Evolutionary conservation across 2,329 filamentous ascomycete genomes (phyloP).

Genomic region (Cladosporium oxysporum): DNA sequence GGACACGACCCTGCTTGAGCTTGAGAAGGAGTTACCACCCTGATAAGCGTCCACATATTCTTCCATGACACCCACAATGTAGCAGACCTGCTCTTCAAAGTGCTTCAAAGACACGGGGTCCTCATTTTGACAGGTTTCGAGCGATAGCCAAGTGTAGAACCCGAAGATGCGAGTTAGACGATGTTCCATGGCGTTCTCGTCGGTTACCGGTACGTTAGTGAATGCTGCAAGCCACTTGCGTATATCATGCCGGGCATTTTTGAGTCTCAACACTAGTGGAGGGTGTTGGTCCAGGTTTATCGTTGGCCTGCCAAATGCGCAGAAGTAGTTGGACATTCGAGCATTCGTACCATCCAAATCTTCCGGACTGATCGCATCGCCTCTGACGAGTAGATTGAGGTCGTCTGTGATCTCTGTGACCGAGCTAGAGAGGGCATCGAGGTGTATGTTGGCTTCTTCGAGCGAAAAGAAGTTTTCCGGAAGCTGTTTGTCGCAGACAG

Average conservation of each 20-base stretch:
- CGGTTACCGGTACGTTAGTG: neutral
- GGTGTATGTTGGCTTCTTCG: slow-evolving; percentile 1
- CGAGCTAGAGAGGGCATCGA: neutral
- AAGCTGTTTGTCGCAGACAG: neutral
- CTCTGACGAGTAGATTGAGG: neutral
- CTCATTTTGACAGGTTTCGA: neutral
- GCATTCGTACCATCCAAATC: neutral
- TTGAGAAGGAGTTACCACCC: neutral
- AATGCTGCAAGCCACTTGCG: neutral
- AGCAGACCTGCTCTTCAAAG: neutral
- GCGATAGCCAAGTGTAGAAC: neutral
- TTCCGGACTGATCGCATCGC: neutral
- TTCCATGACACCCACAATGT: neutral
- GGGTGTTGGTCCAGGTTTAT: neutral
- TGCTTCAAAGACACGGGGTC: neutral
- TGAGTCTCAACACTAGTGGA: neutral
- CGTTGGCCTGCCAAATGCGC: neutral
- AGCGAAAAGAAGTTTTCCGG: neutral
- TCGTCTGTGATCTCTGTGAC: neutral
- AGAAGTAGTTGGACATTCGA: neutral
- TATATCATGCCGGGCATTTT: neutral
- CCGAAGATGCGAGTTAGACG: neutral
- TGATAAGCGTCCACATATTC: neutral
- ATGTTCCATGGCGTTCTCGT: neutral
- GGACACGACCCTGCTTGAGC: neutral